Conservation (phyloP, 2,329 filamentous ascomycete species). For the Alternaria incomplexa region DNA sequence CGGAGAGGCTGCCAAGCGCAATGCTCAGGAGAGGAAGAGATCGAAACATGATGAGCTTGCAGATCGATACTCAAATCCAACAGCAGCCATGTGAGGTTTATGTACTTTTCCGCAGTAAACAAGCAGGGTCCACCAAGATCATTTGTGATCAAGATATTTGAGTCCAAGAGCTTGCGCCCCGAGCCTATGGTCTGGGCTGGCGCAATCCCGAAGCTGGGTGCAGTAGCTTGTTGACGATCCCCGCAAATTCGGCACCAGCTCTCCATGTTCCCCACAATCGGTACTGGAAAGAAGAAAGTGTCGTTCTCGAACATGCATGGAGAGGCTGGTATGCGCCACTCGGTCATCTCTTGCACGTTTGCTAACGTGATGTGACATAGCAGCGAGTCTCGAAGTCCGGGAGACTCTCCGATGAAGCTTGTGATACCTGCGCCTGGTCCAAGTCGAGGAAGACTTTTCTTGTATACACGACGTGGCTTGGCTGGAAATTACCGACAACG, state of each 20-base stretch:
- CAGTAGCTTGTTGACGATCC: slow-evolving; percentile 26
- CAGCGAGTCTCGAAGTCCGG: slow-evolving; percentile 13
- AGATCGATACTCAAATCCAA: slow-evolving; percentile 4
- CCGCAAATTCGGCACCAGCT: slow-evolving; percentile 21
- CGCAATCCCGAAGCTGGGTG: slow-evolving; percentile 15
- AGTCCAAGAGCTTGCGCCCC: slow-evolving; percentile 14
- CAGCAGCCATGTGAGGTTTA: slow-evolving; percentile 16
- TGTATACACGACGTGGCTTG: slow-evolving; percentile 11
- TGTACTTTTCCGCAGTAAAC: slow-evolving; percentile 16
- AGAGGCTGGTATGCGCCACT: slow-evolving; percentile 17
- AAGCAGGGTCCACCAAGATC: slow-evolving; percentile 8
- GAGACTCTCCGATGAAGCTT: slow-evolving; percentile 1
- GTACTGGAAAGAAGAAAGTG: slow-evolving; percentile 14
- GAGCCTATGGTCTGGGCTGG: slow-evolving; percentile 20
- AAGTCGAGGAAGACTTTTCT: slow-evolving; percentile 13
- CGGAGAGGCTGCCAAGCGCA: slow-evolving; percentile 27
- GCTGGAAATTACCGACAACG: slow-evolving; percentile 24
- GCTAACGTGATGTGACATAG: background rate
- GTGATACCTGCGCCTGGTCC: slow-evolving; percentile 5
- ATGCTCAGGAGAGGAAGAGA: slow-evolving; percentile 31
- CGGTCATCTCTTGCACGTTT: background rate
- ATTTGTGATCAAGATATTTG: slow-evolving; percentile 24
- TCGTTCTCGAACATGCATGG: slow-evolving; percentile 18
- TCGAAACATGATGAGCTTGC: slow-evolving; percentile 26
- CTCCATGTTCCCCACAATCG: slow-evolving; percentile 26